Evolutionary conservation across 148 eudicot species (phyloP), one percentile per base, ranked within the genome.

Genomic region (Chenopodium berlandieri): DNA sequence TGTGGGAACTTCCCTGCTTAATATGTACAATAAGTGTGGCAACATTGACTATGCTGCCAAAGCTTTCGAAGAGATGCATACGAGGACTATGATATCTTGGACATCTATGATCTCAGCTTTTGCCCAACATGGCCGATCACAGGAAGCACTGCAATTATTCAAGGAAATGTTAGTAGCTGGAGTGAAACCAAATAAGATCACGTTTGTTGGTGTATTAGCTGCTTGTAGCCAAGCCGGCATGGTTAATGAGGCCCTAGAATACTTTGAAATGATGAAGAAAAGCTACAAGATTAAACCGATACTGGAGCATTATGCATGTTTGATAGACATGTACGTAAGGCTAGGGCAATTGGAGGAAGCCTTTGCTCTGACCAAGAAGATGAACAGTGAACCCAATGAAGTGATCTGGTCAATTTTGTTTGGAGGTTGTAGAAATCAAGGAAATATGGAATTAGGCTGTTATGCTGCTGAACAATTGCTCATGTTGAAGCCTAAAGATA

Each of bases 21-120:
- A 89, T 83, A 92, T 92, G 97, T 92, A 92, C 64, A 90, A 83
- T 77, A 92, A 91, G 79, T 92, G 97, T 80, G 94, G 97, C 16
- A 83, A 87, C 82, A 89, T 92, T 66, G 85, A 86, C 65, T 85
- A 74, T 70, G 97, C 97, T 30, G 66, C 79, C 60, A 88, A 83
- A 86, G 91, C 97, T 32, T 92, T 92, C 74, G 71, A 80, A 8
- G 97, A 92, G 80, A 92, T 92, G 88, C 77, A 87, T 66, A 80
- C 79, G 4, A 82, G 89, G 79, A 91, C 92, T 19, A 47, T 92
- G 85, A 89, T 92, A 78, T 84, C 91, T 11, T 92, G 92, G 92
- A 85, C 97, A 68, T 85, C 97, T 13, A 92, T 92, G 92, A 91
- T 92, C 30, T 80, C 94, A 48, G 89, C 92, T 37, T 90, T 88